Base-by-base conservation (phyloP, 2,329 filamentous ascomycete genomes). In the Aspergillus thermomutatus region DNA sequence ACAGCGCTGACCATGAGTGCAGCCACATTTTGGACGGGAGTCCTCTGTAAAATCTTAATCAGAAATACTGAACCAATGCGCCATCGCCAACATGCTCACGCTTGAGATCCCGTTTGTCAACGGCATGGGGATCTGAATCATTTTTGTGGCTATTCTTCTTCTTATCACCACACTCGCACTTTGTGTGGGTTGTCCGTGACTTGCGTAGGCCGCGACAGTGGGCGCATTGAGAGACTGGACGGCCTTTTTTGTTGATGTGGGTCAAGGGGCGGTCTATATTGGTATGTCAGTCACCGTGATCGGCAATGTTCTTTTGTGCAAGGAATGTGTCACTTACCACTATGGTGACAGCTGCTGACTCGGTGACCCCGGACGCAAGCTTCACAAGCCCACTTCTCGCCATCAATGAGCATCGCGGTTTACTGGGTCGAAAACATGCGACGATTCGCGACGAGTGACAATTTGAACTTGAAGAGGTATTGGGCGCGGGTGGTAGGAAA, bases 301-400 rank as follows among this genome's bases (percentile, higher is more conserved):
- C n/a, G 11, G 10, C 25, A 40, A 43, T 34, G 21, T 19, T 7
- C 25, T 9, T 11, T 10, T 31, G 19, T 21, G 31, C 45, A 46
- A 25, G 40, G 26, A 49, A 52, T 43, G 47, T 17, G 37, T 67
- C 61, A 83, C 90, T 82, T 86, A 96, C 92, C 92, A 75, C 86
- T 85, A 78, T 99, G 94, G 76, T 93, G 91, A 82, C 94, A 99
- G 75, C 94, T 96, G 88, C 92, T 97, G 74, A 99, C 94, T 74
- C 94, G 91, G 81, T 99, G 94, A 73, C 94, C 94, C 78, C 94
- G 90, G 75, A 99, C 92, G 80, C 94, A 99, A 79, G 92, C 92
- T 80, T 96, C 91, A 83, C 93, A 97, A 78, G 93, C 93, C 82
- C 86, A 97, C 82, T 97, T 97, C 82, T 96, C 91, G 77, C 93